These are phyloP conservation scores for Pseudocercospora cruenta DNA, from an alignment of 2,329 filamentous ascomycete species.

Conservation along the genomic window DNA sequence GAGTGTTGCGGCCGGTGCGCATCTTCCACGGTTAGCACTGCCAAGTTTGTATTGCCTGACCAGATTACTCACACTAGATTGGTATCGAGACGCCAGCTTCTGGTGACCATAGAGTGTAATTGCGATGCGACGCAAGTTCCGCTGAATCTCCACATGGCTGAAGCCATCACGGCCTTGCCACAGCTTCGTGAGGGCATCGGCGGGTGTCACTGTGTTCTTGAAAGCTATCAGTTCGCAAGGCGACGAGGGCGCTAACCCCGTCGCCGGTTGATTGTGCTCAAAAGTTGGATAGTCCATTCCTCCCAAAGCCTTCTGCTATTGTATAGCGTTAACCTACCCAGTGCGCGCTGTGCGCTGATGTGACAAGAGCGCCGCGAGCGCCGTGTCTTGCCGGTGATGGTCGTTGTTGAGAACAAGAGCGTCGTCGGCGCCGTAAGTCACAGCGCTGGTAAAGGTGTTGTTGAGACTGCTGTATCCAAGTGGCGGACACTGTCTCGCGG, in stretches of 20 bases:
- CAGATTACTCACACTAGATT: background rate
- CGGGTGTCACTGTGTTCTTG: background rate
- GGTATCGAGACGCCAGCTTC: background rate
- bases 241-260: background rate
- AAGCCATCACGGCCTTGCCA: background rate
- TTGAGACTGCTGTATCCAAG: background rate
- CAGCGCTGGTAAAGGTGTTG: background rate
- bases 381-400: background rate
- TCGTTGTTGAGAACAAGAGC: background rate
- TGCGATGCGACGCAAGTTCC: background rate
- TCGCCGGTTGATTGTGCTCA: background rate
- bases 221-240: background rate
- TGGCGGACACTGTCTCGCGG: background rate
- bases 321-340: background rate
- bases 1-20: background rate
- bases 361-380: background rate
- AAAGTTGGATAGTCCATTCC: background rate
- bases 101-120: slow-evolving; percentile 4
- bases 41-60: background rate
- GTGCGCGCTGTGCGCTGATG: background rate
- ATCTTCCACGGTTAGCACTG: background rate
- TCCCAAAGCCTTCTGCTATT: background rate
- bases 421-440: background rate
- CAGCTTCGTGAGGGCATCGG: background rate
- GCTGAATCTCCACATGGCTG: background rate